Percentiles rank a stretch among this genome's conserved stretches.
Evolutionary conservation across 2,329 filamentous ascomycete species (phyloP).

Genomic region (Pseudogymnoascus sp.): DNA sequence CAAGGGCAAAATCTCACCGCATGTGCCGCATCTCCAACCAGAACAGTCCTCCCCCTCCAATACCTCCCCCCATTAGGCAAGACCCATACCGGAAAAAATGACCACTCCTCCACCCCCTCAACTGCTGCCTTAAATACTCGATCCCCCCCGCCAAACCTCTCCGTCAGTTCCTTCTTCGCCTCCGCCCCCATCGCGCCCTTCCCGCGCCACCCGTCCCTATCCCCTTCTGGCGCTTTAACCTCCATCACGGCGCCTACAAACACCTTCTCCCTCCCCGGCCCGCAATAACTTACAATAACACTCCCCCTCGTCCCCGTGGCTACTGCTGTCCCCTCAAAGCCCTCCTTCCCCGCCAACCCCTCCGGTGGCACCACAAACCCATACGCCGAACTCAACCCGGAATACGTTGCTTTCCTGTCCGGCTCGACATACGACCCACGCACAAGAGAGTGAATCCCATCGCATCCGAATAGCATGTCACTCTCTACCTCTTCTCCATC

Average conservation of each 20-base stretch:
- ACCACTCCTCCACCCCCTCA: slow-evolving; percentile 9
- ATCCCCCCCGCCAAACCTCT: slow-evolving; percentile 11
- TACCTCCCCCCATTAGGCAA: slow-evolving; percentile 13
- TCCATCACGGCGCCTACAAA: slow-evolving; percentile 15
- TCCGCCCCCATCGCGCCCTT: slow-evolving; percentile 7
- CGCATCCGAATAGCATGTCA: slow-evolving; percentile 27
- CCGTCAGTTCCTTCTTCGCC: slow-evolving; percentile 10
- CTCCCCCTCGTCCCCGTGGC: slow-evolving; percentile 13
- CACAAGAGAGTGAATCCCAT: slow-evolving; percentile 28
- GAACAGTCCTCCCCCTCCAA: slow-evolving; percentile 10
- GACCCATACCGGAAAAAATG: slow-evolving; percentile 15
- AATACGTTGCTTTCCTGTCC: slow-evolving; percentile 8
- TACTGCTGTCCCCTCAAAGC: slow-evolving; percentile 12
- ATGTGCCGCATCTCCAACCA: slow-evolving; percentile 19
- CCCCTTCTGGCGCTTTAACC: slow-evolving; percentile 4
- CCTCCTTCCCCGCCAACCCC: background rate
- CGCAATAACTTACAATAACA: slow-evolving; percentile 11
- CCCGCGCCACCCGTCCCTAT: slow-evolving; percentile 15
- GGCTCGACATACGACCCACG: slow-evolving; percentile 18
- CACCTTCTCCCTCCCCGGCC: slow-evolving; percentile 8
- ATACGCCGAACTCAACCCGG: slow-evolving; percentile 10
- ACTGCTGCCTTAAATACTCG: slow-evolving; percentile 9
- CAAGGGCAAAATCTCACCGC: slow-evolving; percentile 8
- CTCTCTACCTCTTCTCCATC: slow-evolving; percentile 19
- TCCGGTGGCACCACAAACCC: background rate